Percentiles rank a stretch among this genome's conserved stretches.
These are phyloP conservation scores for Trichoderma guizhouense DNA, from an alignment of 2,329 filamentous ascomycete species.

Conservation along the genomic window DNA sequence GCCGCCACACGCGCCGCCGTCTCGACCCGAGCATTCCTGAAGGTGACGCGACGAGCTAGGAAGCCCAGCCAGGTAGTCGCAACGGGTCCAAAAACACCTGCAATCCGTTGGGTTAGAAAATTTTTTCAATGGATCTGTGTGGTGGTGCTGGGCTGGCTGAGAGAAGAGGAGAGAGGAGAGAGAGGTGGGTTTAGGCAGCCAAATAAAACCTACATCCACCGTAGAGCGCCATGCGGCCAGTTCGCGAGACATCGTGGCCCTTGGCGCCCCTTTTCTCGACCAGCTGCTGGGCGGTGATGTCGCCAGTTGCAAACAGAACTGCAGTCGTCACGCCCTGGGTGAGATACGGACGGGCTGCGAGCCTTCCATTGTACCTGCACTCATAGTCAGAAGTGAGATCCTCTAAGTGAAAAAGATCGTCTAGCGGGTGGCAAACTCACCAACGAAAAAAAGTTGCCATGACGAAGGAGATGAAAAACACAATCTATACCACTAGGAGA, in stretches of 20 bases:
- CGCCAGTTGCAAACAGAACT: slow-evolving; percentile 88
- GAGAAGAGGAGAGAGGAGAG: background rate
- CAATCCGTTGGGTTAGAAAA: slow-evolving; percentile 6
- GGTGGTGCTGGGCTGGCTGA: background rate
- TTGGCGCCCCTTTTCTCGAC: slow-evolving; percentile 77
- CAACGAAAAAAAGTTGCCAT: slow-evolving; percentile 17
- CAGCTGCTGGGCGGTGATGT: slow-evolving; percentile 84
- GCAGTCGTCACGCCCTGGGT: slow-evolving; percentile 90
- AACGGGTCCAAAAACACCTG: slow-evolving; percentile 80
- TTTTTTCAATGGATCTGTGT: background rate
- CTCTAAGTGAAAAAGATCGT: background rate
- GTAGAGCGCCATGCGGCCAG: slow-evolving; percentile 75
- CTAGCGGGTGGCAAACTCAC: slow-evolving; percentile 8
- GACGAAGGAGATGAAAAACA: background rate
- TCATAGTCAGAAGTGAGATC: slow-evolving; percentile 17
- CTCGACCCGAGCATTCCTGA: slow-evolving; percentile 64
- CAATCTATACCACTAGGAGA: slow-evolving; percentile 2
- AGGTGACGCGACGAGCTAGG: slow-evolving; percentile 65
- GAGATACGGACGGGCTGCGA: slow-evolving; percentile 77
- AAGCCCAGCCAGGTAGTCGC: slow-evolving; percentile 85
- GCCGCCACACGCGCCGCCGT: slow-evolving; percentile 72
- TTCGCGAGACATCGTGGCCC: slow-evolving; percentile 71
- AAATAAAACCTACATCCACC: slow-evolving; percentile 60
- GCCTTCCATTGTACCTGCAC: slow-evolving; percentile 77
- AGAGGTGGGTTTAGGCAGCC: background rate